Evolutionary conservation across 768 basidiomycete species (phyloP).

Genomic region (Dioszegia aurantiaca): DNA sequence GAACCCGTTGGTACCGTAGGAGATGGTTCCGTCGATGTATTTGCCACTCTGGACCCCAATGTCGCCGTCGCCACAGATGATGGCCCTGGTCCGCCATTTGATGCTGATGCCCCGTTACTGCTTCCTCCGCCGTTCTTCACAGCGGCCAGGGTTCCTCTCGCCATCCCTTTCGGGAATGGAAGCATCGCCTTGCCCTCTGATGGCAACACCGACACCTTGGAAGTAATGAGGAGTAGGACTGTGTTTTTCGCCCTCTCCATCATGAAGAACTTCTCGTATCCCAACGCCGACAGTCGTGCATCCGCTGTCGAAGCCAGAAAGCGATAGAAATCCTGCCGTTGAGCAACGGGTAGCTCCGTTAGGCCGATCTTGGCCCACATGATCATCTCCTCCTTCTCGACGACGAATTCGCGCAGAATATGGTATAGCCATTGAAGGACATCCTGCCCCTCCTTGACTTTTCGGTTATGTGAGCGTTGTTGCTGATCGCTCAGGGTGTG

Average conservation of each 20-base stretch:
- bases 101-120: too few relatives aligned
- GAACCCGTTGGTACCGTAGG: too few relatives aligned
- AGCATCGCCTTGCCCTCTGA: too few relatives aligned
- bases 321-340: constrained; percentile 16
- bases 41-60: too few relatives aligned
- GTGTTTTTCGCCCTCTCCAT: background rate
- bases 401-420: constrained; percentile 19
- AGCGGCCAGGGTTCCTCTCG: too few relatives aligned
- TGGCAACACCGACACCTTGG: background rate
- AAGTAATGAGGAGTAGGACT: background rate
- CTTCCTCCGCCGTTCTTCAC: too few relatives aligned
- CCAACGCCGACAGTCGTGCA: constrained; percentile 1
- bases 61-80: too few relatives aligned
- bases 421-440: constrained; percentile 34
- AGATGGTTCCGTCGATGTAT: too few relatives aligned
- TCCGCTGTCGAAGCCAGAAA: constrained; percentile 24
- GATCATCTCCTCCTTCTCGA: constrained; percentile 2
- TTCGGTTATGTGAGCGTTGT: background rate
- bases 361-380: constrained; percentile 32
- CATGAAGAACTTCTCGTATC: constrained; percentile 7
- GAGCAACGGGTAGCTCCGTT: constrained; percentile 22
- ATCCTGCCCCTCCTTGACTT: constrained; percentile 16
- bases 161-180: too few relatives aligned
- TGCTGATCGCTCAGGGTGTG: background rate
- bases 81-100: too few relatives aligned